phyloP scores from a whole-genome alignment of 2,329 filamentous ascomycete species.

The Thelonectria discophora region DNA sequence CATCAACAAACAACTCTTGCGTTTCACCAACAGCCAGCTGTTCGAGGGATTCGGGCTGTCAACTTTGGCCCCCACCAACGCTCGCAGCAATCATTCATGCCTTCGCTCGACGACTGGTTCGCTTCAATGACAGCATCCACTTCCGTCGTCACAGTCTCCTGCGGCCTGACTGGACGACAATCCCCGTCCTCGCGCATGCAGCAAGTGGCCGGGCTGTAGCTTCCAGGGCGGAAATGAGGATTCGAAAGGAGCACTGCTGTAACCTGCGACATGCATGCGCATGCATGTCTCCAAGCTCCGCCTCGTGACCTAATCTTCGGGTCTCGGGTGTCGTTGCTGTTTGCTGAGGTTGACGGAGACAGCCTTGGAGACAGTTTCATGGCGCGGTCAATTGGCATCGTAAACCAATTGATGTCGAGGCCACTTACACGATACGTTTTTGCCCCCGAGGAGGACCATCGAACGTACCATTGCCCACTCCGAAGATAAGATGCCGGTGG shows the following conservation, averaged over 20 bases:
- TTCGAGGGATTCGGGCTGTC: not conserved
- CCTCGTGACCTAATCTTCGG: constrained; percentile 16
- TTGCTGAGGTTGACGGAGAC: not conserved
- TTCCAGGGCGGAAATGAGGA: constrained; percentile 12
- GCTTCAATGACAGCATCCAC: constrained; percentile 21
- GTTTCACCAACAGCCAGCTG: not conserved
- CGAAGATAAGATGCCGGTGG: constrained; percentile 2
- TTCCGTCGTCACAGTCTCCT: constrained; percentile 22
- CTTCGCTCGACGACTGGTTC: constrained; percentile 27
- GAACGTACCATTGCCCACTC: constrained; percentile 1
- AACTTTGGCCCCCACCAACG: constrained; percentile 25
- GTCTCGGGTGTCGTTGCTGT: constrained; percentile 9
- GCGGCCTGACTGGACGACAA: constrained; percentile 14
- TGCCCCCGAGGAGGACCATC: not conserved
- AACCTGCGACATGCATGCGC: constrained; percentile 16
- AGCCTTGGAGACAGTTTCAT: constrained; percentile 4
- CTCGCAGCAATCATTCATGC: constrained; percentile 19
- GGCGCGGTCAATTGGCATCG: not conserved
- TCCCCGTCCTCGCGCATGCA: constrained; percentile 12
- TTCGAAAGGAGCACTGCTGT: constrained; percentile 1
- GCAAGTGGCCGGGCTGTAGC: not conserved
- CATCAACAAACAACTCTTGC: no score
- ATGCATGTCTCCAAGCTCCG: constrained; percentile 10
- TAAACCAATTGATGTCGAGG: constrained; percentile 4
- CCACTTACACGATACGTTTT: constrained; percentile 6